These are phyloP conservation scores for Linderniella brevidens DNA, from an alignment of 257 asterid species.

Conservation along the genomic window DNA sequence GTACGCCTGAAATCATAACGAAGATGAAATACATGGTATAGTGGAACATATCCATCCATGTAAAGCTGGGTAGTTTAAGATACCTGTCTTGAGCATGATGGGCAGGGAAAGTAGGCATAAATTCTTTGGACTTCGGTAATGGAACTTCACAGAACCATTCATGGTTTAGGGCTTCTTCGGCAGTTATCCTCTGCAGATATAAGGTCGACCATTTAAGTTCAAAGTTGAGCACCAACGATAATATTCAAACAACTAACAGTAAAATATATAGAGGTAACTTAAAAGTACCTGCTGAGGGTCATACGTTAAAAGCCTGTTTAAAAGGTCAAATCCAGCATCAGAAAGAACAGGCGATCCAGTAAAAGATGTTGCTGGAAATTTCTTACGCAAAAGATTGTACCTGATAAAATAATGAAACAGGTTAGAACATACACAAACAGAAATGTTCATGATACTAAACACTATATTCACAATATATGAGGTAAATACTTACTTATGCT, in stretches of 20 bases:
- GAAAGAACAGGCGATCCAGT: slow-evolving; percentile 71
- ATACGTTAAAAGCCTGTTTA: slow-evolving; percentile 61
- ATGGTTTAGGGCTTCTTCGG: slow-evolving; percentile 68
- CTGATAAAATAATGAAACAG: slow-evolving; percentile 35
- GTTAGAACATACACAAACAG: slow-evolving; percentile 18
- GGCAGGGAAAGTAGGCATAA: slow-evolving; percentile 92
- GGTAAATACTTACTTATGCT: slow-evolving; percentile 49
- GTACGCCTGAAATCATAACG: slow-evolving; percentile 24
- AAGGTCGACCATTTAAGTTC: slow-evolving; percentile 7
- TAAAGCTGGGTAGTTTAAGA: neutral
- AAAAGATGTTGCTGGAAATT: slow-evolving; percentile 58
- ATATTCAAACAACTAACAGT: neutral
- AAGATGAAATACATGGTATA: slow-evolving; percentile 4
- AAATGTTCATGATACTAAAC: too few species aligned
- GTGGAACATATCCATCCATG: neutral
- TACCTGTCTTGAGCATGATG: slow-evolving; percentile 87
- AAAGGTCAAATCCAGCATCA: slow-evolving; percentile 77
- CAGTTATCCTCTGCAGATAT: slow-evolving; percentile 54
- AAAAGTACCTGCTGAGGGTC: slow-evolving; percentile 64
- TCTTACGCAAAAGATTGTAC: slow-evolving; percentile 50
- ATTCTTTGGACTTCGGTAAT: slow-evolving; percentile 74
- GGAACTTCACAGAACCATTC: slow-evolving; percentile 87
- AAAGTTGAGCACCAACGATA: neutral
- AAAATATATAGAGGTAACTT: neutral
- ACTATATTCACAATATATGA: too few species aligned